phyloP scores from a whole-genome alignment of 306 rosid genomes.

The Acacia melanoxylon region DNA sequence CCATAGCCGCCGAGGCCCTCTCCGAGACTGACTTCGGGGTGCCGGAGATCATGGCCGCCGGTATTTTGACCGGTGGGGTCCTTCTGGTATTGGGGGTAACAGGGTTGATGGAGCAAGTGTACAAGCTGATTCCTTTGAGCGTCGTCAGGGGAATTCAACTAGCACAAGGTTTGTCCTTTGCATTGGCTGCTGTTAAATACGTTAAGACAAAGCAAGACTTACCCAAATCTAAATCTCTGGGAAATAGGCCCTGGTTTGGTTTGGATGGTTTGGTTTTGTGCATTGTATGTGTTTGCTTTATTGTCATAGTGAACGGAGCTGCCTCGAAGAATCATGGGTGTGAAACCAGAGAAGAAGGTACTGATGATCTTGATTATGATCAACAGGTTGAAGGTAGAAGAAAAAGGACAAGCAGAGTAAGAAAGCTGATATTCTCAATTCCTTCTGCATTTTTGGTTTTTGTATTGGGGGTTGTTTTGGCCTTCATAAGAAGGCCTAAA shows the following conservation, averaged over 20 bases:
- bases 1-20: neutral
- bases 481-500: neutral
- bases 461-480: neutral
- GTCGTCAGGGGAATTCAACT: slow-evolving; percentile 4
- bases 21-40: neutral
- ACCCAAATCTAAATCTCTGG: neutral
- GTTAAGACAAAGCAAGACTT: neutral
- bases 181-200: neutral
- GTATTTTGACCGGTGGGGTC: neutral
- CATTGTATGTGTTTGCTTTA: neutral
- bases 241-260: neutral
- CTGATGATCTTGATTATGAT: neutral
- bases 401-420: neutral
- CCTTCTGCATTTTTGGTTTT: neutral
- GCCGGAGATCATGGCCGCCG: slow-evolving; percentile 3
- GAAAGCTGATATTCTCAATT: neutral
- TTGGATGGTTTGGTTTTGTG: neutral
- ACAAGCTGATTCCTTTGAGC: neutral
- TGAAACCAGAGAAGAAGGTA: neutral
- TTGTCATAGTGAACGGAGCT: neutral
- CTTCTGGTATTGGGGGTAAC: neutral
- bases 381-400: neutral
- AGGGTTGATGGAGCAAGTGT: neutral
- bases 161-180: slow-evolving; percentile 1
- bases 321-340: neutral